phyloP scores from a whole-genome alignment of 2,329 filamentous ascomycete species.

The Zalaria sp. region DNA sequence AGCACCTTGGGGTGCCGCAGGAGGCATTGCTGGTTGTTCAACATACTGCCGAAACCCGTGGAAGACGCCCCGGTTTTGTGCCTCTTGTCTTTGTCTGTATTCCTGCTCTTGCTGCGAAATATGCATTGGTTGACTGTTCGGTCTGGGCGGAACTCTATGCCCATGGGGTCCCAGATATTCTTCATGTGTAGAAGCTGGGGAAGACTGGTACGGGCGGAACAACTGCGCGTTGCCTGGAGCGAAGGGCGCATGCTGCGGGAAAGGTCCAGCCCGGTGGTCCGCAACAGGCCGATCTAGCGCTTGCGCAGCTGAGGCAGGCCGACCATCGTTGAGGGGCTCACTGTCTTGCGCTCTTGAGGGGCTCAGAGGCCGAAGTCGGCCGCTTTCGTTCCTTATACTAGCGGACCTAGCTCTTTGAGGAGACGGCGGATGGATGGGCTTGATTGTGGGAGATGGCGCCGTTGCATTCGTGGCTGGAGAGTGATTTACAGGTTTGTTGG shows the following conservation, averaged over 20 bases:
- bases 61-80: slow-evolving; percentile 1
- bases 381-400: slow-evolving; percentile 19
- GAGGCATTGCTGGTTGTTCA: slow-evolving; percentile 1
- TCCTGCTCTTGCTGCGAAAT: slow-evolving; percentile 6
- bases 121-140: slow-evolving; percentile 18
- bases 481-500: slow-evolving; percentile 9
- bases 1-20: neutral
- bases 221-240: slow-evolving; percentile 9
- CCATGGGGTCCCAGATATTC: slow-evolving; percentile 2
- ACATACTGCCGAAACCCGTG: slow-evolving; percentile 1
- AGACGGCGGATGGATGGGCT: slow-evolving; percentile 34
- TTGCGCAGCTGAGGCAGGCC: slow-evolving; percentile 8
- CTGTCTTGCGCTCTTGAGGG: slow-evolving; percentile 9
- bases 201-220: slow-evolving; percentile 17
- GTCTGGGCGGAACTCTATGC: slow-evolving; percentile 9
- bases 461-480: slow-evolving; percentile 18
- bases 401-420: slow-evolving; percentile 23
- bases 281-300: neutral
- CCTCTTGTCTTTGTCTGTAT: slow-evolving; percentile 4
- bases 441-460: slow-evolving; percentile 17
- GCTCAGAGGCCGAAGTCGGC: slow-evolving; percentile 12
- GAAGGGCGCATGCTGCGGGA: neutral
- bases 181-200: slow-evolving; percentile 14
- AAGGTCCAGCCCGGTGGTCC: neutral
- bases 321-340: neutral